Evolutionary conservation across 345 rosid genomes (phyloP).

Genomic region (Eutrema yunnanense): DNA sequence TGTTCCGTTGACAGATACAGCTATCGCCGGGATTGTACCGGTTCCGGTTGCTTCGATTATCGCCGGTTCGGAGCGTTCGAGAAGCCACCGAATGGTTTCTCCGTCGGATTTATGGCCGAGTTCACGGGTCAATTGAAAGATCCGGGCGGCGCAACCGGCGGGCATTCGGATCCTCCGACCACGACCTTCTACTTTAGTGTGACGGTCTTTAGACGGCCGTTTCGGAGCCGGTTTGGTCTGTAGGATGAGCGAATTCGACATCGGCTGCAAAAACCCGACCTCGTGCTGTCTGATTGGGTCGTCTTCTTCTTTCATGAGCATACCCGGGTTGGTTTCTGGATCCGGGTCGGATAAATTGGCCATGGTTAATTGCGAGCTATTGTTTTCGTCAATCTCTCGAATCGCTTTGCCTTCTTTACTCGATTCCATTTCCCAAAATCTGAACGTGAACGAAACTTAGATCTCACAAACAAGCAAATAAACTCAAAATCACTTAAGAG

Average conservation of each 20-base stretch:
- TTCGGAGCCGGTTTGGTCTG: slow-evolving; percentile 27
- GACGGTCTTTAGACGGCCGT: slow-evolving; percentile 59
- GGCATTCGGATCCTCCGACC: slow-evolving; percentile 80
- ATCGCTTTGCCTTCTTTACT: slow-evolving; percentile 30
- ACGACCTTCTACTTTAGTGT: slow-evolving; percentile 85
- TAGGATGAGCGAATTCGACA: background rate
- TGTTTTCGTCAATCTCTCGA: slow-evolving; percentile 34
- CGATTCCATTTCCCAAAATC: slow-evolving; percentile 21
- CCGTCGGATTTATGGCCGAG: slow-evolving; percentile 77
- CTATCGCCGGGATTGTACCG: slow-evolving; percentile 76
- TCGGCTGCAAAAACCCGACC: slow-evolving; percentile 16
- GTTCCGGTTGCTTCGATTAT: slow-evolving; percentile 71
- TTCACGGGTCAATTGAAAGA: slow-evolving; percentile 74
- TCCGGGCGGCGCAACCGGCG: slow-evolving; percentile 69
- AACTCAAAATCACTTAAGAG: background rate
- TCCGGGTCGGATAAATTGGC: slow-evolving; percentile 20
- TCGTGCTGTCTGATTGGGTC: slow-evolving; percentile 23
- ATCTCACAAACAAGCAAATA: background rate
- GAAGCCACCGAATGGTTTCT: slow-evolving; percentile 69
- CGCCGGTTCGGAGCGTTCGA: slow-evolving; percentile 66
- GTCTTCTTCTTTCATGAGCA: slow-evolving; percentile 38
- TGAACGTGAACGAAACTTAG: background rate
- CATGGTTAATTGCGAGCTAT: slow-evolving; percentile 7
- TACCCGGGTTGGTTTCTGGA: slow-evolving; percentile 22
- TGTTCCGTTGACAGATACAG: slow-evolving; percentile 63